These are phyloP conservation scores for Saxophila tyrrhenica DNA, from an alignment of 495 filamentous ascomycete genomes.

Conservation along the genomic window DNA sequence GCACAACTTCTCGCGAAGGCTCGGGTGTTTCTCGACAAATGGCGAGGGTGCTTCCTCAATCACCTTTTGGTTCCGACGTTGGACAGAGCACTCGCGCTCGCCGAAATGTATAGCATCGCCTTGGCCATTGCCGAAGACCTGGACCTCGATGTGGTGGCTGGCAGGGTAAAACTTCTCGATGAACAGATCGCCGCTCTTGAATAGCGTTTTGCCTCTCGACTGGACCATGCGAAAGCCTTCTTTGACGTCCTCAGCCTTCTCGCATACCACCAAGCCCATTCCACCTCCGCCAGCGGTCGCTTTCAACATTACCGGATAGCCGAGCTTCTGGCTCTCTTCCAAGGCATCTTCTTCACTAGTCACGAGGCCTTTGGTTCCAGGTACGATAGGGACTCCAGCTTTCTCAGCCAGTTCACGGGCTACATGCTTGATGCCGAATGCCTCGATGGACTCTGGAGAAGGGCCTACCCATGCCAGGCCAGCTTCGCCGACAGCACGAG, in stretches of 20 bases:
- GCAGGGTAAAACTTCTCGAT: constrained; percentile 20
- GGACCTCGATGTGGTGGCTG: constrained; percentile 41
- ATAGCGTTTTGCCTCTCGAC: constrained; percentile 22
- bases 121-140: constrained; percentile 46
- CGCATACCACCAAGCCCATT: constrained; percentile 38
- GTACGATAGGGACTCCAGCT: constrained; percentile 43
- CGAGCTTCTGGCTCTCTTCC: constrained; percentile 32
- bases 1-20: constrained; percentile 38
- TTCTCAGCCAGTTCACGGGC: constrained; percentile 40
- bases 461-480: constrained; percentile 47
- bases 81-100: constrained; percentile 49
- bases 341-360: constrained; percentile 37
- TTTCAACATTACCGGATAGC: constrained; percentile 49
- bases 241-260: constrained; percentile 21
- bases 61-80: constrained; percentile 45
- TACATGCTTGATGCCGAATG: constrained; percentile 47
- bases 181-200: constrained; percentile 27
- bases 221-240: constrained; percentile 24
- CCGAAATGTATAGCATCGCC: constrained; percentile 40
- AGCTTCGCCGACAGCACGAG: constrained; percentile 33
- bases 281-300: constrained; percentile 48
- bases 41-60: constrained; percentile 25
- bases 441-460: constrained; percentile 39
- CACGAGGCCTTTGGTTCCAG: constrained; percentile 40
- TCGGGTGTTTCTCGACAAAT: constrained; percentile 36